These are phyloP conservation scores for Leccinum subtestaceum DNA, from an alignment of 768 basidiomycete genomes.

Conservation along the genomic window DNA sequence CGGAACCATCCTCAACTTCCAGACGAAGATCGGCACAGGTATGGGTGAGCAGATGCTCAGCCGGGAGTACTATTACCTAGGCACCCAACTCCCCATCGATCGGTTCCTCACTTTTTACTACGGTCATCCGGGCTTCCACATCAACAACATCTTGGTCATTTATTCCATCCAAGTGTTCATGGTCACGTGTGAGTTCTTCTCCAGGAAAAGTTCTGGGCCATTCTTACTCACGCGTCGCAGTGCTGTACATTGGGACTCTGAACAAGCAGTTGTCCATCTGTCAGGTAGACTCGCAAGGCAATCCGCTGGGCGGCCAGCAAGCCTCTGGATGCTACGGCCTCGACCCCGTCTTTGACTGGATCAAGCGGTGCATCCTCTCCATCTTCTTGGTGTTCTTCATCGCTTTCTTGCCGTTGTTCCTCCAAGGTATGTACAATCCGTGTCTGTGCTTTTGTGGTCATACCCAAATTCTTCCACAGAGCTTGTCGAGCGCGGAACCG, in stretches of 20 bases:
- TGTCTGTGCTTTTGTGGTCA: not conserved
- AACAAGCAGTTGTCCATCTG: constrained; percentile 93
- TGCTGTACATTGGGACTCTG: constrained; percentile 92
- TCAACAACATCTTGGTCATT: constrained; percentile 99
- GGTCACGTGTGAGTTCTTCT: constrained; percentile 70
- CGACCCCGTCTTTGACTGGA: constrained; percentile 96
- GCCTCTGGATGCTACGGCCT: constrained; percentile 87
- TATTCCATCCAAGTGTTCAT: constrained; percentile 98
- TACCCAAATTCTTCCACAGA: constrained; percentile 45
- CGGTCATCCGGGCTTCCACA: constrained; percentile 98
- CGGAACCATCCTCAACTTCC: constrained; percentile 98
- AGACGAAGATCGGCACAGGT: constrained; percentile 99
- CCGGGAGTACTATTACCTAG: constrained; percentile 98
- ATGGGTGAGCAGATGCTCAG: constrained; percentile 99
- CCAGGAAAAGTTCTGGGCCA: not conserved
- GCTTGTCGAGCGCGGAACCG: constrained; percentile 93
- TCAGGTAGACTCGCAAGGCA: constrained; percentile 74
- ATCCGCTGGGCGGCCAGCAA: constrained; percentile 78
- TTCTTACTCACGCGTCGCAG: constrained; percentile 37
- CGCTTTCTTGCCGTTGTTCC: constrained; percentile 92
- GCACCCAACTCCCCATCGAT: constrained; percentile 96
- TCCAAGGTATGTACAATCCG: constrained; percentile 66
- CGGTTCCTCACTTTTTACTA: constrained; percentile 99
- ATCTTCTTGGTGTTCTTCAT: constrained; percentile 99
- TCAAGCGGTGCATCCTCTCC: constrained; percentile 91